Conservation (phyloP, 2,329 filamentous ascomycete genomes). For the Colletotrichum sp. region DNA sequence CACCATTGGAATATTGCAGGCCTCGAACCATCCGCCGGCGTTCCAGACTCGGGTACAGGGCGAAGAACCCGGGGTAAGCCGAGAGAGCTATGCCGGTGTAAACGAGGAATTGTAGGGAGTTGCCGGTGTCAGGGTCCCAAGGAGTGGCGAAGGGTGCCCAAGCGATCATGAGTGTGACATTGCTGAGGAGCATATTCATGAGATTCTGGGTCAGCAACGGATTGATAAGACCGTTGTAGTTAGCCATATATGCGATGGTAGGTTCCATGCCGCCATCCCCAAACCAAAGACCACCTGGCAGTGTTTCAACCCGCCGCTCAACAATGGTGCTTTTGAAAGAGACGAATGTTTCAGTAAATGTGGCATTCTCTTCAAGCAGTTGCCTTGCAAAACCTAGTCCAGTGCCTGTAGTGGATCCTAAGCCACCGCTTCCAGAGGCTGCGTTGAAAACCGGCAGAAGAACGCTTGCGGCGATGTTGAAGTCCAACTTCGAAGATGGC, state of each 20-base stretch:
- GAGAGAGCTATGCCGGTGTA: constrained; percentile 83
- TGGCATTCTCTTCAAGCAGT: constrained; percentile 6
- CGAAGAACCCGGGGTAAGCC: constrained; percentile 85
- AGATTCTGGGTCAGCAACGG: constrained; percentile 69
- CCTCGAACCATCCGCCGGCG: constrained; percentile 79
- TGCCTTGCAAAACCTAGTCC: constrained; percentile 14
- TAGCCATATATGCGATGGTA: constrained; percentile 74
- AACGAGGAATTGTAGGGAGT: constrained; percentile 78
- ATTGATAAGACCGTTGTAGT: constrained; percentile 59
- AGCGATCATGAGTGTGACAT: constrained; percentile 71
- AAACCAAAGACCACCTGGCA: constrained; percentile 82
- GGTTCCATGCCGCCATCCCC: constrained; percentile 64
- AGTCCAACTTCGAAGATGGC: constrained; percentile 32
- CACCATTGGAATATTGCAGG: constrained; percentile 90
- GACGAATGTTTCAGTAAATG: constrained; percentile 62
- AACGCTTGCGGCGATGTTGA: constrained; percentile 12
- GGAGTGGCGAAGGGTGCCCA: constrained; percentile 80
- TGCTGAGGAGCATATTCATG: constrained; percentile 69
- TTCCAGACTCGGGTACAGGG: constrained; percentile 87
- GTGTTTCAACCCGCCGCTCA: constrained; percentile 68
- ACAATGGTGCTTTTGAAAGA: constrained; percentile 73
- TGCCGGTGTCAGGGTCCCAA: constrained; percentile 70
- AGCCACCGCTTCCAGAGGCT: constrained; percentile 23
- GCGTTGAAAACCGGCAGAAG: constrained; percentile 44
- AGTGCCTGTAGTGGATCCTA: constrained; percentile 21